Conservation (phyloP, 805 yeast genomes). For the Lachancea kluyveri region DNA sequence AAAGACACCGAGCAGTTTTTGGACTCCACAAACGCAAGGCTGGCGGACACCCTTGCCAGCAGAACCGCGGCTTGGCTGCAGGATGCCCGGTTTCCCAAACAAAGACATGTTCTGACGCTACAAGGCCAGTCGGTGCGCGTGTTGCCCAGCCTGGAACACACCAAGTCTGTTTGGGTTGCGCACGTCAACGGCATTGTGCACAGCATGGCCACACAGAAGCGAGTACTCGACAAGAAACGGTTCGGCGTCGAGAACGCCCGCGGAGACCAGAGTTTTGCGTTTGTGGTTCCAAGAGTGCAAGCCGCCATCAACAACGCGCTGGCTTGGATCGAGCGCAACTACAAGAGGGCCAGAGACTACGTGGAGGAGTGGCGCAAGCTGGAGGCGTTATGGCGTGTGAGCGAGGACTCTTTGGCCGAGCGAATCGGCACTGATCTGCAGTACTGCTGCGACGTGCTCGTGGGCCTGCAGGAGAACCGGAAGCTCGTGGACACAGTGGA, state of each 20-base stretch:
- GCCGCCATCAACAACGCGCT: too few relatives aligned
- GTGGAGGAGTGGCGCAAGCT: constrained; percentile 4
- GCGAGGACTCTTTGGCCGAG: constrained; percentile 6
- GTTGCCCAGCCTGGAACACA: constrained; percentile 1
- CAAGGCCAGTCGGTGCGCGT: not conserved
- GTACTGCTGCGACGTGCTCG: constrained; percentile 4
- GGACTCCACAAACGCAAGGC: not conserved
- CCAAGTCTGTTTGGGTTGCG: constrained; percentile 1
- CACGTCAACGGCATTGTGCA: constrained; percentile 1
- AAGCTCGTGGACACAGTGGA: constrained; percentile 46
- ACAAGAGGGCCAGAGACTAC: too few relatives aligned
- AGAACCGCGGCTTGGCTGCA: not conserved
- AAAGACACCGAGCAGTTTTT: not conserved
- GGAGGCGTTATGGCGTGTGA: constrained; percentile 9
- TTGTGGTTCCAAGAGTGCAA: too few relatives aligned
- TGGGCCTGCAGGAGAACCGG: constrained; percentile 14
- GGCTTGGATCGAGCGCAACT: too few relatives aligned
- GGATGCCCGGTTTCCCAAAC: constrained; percentile 1
- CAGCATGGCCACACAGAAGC: too few relatives aligned
- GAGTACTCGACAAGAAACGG: too few relatives aligned
- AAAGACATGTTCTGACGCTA: not conserved
- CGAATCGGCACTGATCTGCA: constrained; percentile 1
- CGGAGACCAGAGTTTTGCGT: too few relatives aligned
- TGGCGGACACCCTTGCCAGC: not conserved
- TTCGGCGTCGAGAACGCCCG: too few relatives aligned